Evolutionary conservation across 495 filamentous ascomycete species (phyloP), one percentile per base, ranked within the genome.

Genomic region (Coniosporium apollinis): DNA sequence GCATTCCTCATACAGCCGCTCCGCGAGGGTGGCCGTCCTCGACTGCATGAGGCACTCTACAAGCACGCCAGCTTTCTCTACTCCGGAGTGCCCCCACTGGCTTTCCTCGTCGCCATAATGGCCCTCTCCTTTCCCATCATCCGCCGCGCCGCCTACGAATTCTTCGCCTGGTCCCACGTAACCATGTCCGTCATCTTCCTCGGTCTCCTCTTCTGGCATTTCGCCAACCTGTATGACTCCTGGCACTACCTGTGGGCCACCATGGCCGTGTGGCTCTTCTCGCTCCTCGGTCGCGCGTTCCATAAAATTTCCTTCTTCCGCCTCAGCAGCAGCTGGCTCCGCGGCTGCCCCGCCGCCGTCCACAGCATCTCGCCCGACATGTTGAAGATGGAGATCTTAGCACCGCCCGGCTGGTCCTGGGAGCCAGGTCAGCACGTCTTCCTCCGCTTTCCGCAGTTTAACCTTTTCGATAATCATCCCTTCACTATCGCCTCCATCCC

Each of bases 1-100:
- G 69, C 69, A 0, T 76, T 73, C 43, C 60, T 74, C 26, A 41
- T 54, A 7, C 38, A 48, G 20, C 44, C 47, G 5, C 24, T 52
- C 28, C 19, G 43, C 22, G 38, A 26, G 19, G 46, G 57, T 25
- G 54, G 52, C 4, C 46, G 52, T n/a, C n/a, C n/a, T n/a, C n/a
- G n/a, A n/a, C n/a, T n/a, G n/a, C n/a, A n/a, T n/a, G n/a, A n/a
- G n/a, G n/a, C n/a, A n/a, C n/a, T n/a, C n/a, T n/a, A n/a, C n/a
- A n/a, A n/a, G n/a, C n/a, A n/a, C n/a, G n/a, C n/a, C n/a, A n/a
- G n/a, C n/a, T n/a, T n/a, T n/a, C n/a, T n/a, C n/a, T 57, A 52
- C 43, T 53, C 46, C 9, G 59, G 59, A 19, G 42, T 48, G 3
- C 56, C 57, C 5, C 48, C 55, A 0, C 34, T 60, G 2, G 54